Evolutionary conservation across 2,329 filamentous ascomycete genomes (phyloP), one percentile per base, ranked within the genome.

Genomic region (Trichoderma sp.): DNA sequence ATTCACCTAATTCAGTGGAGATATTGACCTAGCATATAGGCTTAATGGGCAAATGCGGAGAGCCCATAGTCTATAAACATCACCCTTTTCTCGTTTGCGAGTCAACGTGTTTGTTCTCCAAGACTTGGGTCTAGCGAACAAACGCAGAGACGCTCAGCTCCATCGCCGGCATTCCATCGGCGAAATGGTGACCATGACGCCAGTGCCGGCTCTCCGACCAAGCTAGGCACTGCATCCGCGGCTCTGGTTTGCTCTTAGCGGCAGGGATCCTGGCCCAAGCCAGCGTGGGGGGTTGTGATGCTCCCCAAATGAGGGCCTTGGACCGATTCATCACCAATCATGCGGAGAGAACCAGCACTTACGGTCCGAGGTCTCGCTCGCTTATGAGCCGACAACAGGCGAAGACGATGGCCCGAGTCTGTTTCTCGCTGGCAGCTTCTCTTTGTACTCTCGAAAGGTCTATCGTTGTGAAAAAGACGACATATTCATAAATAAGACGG

Each of bases 101-200:
- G 21, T 49, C 47, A 49, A 49, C 43, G 16, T 29, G 40, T 43
- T 43, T 40, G 31, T n/a, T 59, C 55, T 59, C n/a, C n/a, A 47
- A 67, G 49, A 27, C 10, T 37, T 37, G 4, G 16, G 40, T 43
- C 40, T 4, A 37, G 10, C 31, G 4, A 35, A 6, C 24, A 27
- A n/a, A 33, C 3, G 14, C 10, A 57, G n/a, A 10, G 31, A 58
- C 55, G 31, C 37, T 14, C 43, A n/a, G 35, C 62, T 59, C 61
- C 61, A 64, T 64, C 37, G 4, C 55, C 64, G 64, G 64, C 64
- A 59, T 67, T 59, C 64, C 55, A 59, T 67, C 64, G 64, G 64
- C 64, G 64, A 67, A 67, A 59, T 67, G 56, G 31, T 19, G 10
- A 47, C 53, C 21, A 67, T 67, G 64, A 67, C 64, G 55, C 64